Base-by-base conservation (phyloP, 768 basidiomycete species). In the Agrocybe pediades region DNA sequence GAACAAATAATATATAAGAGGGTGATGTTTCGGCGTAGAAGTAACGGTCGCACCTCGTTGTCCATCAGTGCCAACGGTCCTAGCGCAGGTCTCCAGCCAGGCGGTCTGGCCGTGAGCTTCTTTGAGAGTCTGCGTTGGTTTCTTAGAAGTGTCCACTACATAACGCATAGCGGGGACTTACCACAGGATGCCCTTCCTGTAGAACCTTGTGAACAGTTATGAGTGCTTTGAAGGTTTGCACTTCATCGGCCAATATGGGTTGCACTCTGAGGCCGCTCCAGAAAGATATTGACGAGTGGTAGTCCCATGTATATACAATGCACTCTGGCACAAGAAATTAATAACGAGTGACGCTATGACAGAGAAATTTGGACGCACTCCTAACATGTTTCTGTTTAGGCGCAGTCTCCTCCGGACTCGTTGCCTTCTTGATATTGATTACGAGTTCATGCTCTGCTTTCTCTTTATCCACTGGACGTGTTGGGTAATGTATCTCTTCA, bases 381-480 rank as follows among this genome's bases (percentile, higher is more conserved):
- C 97, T 85, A 63, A 99, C 97, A 68, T 99, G 97, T 68, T 99
- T 99, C 81, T 98, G 95, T 72, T 99, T 99, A 7, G 97, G 97
- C 4, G 97, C 96, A 24, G 86, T 84, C 76, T 98, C 97, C 46
- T 99, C 97, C 39, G 93, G 77, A 65, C 84, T 94, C 6, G 95
- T 98, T 3, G 97, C 97, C 70, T 99, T 99, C 82, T 99, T 99
- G 71, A 99, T 95, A 67, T 96, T 95, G 27, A 95, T 80, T 16
- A 87, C 86, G 16, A 99, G 84, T 70, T 98, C 97, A 50, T 87
- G 82, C 69, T 99, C 97, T 42, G 94, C 95, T 77, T 95, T 97
- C 66, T 98, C 97, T 78, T 92, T 98, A 76, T 98, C 96, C 21
- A 99, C 97, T 23, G 96, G 96, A 54, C 96, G 84, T 25, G 96